phyloP scores from a whole-genome alignment of 306 rosid genomes.

The Glycine latifolia region DNA sequence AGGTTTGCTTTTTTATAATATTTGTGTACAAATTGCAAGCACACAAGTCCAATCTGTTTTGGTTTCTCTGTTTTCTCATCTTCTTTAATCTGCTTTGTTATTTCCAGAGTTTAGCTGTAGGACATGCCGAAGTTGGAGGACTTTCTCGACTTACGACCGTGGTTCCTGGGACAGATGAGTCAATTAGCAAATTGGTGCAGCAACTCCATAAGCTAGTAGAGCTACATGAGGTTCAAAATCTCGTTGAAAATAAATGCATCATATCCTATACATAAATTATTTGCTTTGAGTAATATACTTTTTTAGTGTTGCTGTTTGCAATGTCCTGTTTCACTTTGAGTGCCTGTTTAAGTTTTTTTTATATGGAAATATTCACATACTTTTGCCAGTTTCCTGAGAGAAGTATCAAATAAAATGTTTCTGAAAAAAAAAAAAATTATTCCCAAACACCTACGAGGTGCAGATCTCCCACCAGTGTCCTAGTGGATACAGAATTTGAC shows the following conservation, averaged over 20 bases:
- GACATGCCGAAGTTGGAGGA: conserved; percentile 85
- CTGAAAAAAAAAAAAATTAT: background rate
- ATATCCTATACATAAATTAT: conserved; percentile 34
- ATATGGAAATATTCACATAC: background rate
- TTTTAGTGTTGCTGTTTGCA: conserved; percentile 17
- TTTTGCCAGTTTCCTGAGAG: background rate
- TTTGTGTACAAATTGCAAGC: conserved; percentile 12
- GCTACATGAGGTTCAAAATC: conserved; percentile 69
- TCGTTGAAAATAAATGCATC: conserved; percentile 38
- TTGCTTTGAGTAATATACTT: conserved; percentile 17
- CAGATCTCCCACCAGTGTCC: conserved; percentile 27
- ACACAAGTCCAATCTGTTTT: conserved; percentile 4
- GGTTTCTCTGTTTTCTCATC: conserved; percentile 35
- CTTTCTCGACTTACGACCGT: conserved; percentile 86
- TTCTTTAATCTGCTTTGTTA: conserved; percentile 22
- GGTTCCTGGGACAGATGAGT: conserved; percentile 89
- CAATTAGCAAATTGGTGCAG: conserved; percentile 77
- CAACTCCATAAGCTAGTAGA: conserved; percentile 81
- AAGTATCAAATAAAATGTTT: background rate
- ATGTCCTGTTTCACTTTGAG: conserved; percentile 12
- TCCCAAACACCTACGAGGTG: background rate
- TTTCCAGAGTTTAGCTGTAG: conserved; percentile 88
- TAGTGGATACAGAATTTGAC: conserved; percentile 3
- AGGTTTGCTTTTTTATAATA: conserved; percentile 57
- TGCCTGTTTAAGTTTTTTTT: background rate